A percentile compares a stretch with the other conserved stretches of the same genome.
These are phyloP conservation scores for Helianthus tuberosus DNA, from an alignment of 129 eudicot genomes.

Conservation along the genomic window DNA sequence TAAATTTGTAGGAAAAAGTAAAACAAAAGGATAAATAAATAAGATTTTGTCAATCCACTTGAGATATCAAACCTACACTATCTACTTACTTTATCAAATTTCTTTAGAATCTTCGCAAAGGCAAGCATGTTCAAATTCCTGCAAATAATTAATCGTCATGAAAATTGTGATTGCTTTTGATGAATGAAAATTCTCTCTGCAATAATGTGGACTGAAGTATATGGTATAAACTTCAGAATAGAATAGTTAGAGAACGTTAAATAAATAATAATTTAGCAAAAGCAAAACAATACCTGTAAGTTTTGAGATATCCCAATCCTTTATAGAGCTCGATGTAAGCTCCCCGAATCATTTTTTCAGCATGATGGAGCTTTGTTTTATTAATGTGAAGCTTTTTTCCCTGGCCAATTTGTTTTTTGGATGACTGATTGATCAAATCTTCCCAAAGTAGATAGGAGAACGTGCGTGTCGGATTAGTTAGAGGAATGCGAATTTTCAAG, in stretches of 20 bases:
- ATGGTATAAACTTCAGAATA: neutral
- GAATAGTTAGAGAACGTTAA: conserved; percentile 5
- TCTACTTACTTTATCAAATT: conserved; percentile 90
- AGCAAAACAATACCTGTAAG: conserved; percentile 67
- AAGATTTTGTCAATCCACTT: conserved; percentile 7
- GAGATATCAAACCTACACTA: conserved; percentile 8
- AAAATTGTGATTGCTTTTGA: neutral
- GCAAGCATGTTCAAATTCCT: conserved; percentile 99
- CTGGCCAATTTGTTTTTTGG: conserved; percentile 60
- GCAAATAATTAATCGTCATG: conserved; percentile 12
- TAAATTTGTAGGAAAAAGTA: neutral
- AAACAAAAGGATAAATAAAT: neutral
- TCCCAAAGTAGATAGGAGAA: conserved; percentile 89
- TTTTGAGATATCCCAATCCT: conserved; percentile 90
- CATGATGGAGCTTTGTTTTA: conserved; percentile 80
- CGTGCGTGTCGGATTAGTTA: conserved; percentile 85
- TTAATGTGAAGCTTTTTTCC: conserved; percentile 71
- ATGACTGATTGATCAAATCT: conserved; percentile 75
- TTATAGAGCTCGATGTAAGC: conserved; percentile 93
- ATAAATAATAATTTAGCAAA: conserved; percentile 17
- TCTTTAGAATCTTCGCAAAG: conserved; percentile 91
- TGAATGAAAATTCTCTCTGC: conserved; percentile 6
- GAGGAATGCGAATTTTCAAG: conserved; percentile 78
- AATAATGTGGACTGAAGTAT: neutral
- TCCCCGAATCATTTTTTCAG: conserved; percentile 93